A percentile compares a stretch with the other conserved stretches of the same genome.
Evolutionary conservation across 2,329 filamentous ascomycete genomes (phyloP).

Genomic region (Ophiostoma sp.): DNA sequence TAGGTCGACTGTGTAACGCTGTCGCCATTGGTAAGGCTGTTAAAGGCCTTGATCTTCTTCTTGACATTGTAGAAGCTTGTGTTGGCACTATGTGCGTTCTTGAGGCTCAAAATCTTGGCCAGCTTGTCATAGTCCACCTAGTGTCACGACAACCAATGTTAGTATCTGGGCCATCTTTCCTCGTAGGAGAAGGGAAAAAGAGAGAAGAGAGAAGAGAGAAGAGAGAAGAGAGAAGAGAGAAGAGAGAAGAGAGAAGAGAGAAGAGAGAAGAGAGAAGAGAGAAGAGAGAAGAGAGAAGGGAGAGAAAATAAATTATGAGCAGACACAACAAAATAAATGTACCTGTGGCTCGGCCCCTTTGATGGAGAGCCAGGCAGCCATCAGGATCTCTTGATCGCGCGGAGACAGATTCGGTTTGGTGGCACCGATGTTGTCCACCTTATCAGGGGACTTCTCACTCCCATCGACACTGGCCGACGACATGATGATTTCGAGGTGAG

Average conservation of each 20-base stretch:
- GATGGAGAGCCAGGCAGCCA: constrained; percentile 28
- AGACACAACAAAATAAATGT: background rate
- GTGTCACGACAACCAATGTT: background rate
- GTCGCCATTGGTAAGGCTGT: background rate
- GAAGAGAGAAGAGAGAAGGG: no score
- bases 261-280: no score
- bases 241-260: no score
- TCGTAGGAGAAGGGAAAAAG: no score
- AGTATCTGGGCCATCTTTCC: background rate
- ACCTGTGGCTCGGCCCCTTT: constrained; percentile 28
- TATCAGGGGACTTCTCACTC: background rate
- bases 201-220: no score
- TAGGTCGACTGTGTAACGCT: background rate
- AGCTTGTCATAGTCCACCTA: constrained; percentile 27
- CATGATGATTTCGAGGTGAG: background rate
- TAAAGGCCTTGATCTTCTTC: constrained; percentile 27
- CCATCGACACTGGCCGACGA: background rate
- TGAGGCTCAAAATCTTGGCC: constrained; percentile 23
- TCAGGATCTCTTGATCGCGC: constrained; percentile 28
- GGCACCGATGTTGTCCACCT: background rate
- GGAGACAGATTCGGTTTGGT: constrained; percentile 10
- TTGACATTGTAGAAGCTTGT: constrained; percentile 25
- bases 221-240: no score
- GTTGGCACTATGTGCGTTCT: constrained; percentile 25
- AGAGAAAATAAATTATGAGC: no score